Evolutionary conservation across 208 protist genomes (phyloP), one percentile per base, ranked within the genome.

Genomic region (Crithidia expoeki): DNA sequence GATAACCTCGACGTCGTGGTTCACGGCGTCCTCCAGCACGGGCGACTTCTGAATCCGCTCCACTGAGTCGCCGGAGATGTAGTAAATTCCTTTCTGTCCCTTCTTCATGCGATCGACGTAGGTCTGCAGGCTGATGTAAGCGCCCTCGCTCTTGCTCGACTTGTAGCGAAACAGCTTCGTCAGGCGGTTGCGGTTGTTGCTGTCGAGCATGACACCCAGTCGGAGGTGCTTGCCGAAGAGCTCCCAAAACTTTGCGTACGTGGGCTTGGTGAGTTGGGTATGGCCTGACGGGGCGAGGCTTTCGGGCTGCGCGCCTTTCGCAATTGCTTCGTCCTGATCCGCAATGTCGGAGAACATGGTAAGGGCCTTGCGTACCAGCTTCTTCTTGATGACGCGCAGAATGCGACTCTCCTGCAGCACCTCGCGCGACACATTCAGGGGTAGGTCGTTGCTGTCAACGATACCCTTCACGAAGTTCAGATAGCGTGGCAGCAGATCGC

Each of bases 351-450:
- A 70, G 50, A 99, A 89, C 88, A 99, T 97, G 27, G 70, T 80
- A 27, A 99, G 84, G 16, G 85, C 85, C 84, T 98, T 98, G 34
- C 90, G 85, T 33, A 99, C 92, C 0, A 99, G 68, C 68, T 99
- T 99, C 88, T 99, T 99, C 76, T 96, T 95, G 74, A 99, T 99
- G 21, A 98, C 73, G 36, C 79, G 80, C 40, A 98, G 79, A 42
- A 99, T 94, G 38, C 94, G 96, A 80, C 88, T 96, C 74, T 99
- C 90, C 88, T 99, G 99, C 23, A 99, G 89, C 49, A 98, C 97
- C 87, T 99, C 99, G 57, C 99, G 95, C 11, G 98, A 99, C 9
- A 99, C 97, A 84, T 99, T 99, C 25, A 99, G 90, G 33, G 99
- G 98, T n/a, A 99, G 83, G 77, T 99, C 98, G 46, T 99, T 98